Base-by-base conservation (phyloP, 2,329 filamentous ascomycete species). In the Fusarium papillatum region DNA sequence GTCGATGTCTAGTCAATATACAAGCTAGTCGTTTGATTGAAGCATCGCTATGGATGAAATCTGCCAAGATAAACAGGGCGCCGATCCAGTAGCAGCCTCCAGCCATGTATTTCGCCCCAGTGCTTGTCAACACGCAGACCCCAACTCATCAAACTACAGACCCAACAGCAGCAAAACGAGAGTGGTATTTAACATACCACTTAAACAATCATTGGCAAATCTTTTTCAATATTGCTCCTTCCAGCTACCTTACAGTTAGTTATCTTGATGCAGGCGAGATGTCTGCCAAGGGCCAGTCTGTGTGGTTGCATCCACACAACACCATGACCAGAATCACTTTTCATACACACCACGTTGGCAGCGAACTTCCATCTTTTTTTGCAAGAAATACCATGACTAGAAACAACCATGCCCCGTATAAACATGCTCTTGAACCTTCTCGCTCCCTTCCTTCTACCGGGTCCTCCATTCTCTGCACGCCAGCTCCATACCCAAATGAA, bases 341-440 rank as follows among this genome's bases (percentile, higher is more conserved):
- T n/a, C 16, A 24, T 10, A 17, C n/a, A 70, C 11, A 39, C 17
- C 38, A n/a, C 7, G 31, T 48, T 65, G 36, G 22, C 29, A 68
- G 66, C 64, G 38, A 63, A 62, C 73, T 74, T 69, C 68, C 67
- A 46, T 76, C 67, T 66, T 76, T 50, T 38, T 76, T 76, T 69
- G 59, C 31, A 76, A 50, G 61, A 76, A 72, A 66, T 66, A 34
- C 31, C 67, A 74, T 71, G 68, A 65, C 53, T 61, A 57, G 59
- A 76, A 69, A 74, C 64, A 71, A 72, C 73, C 73, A 74, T 76
- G 67, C 50, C 60, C 46, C 70, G 61, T 31, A 59, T 69, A 74
- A 73, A 76, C 73, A 76, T 76, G 73, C 73, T 74, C 73, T 76
- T 74, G 61, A 64, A 68, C 70, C 73, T 69, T 71, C 70, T 74